Evolutionary conservation across 169 alveolate genomes (phyloP), one percentile per base, ranked within the genome.

Genomic region (Sarcocystis neurona): DNA sequence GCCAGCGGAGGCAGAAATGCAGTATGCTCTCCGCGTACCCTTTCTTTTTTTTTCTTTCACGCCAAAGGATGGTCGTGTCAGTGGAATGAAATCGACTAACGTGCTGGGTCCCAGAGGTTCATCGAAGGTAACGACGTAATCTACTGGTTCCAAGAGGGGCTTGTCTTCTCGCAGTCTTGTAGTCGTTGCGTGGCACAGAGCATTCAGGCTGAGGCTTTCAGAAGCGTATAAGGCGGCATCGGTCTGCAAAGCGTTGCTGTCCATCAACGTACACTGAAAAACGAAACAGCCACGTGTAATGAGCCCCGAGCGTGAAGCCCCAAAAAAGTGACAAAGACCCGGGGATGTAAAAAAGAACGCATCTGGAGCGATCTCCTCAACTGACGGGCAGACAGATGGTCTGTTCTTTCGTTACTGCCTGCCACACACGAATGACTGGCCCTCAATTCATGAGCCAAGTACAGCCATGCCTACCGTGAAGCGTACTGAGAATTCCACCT

Each of bases 31-130:
- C n/a, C 12, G 12, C 23, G 66, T 53, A 53, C 12, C 30, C 66
- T 12, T 53, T 53, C 30, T 53, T 53, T 53, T 23, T 53, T 53
- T 12, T 53, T 12, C 66, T 23, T 53, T 23, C 66, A n/a, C n/a
- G n/a, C n/a, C n/a, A n/a, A n/a, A n/a, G n/a, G n/a, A n/a, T 23
- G 66, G 66, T 53, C 23, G 66, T 15, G 66, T 23, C 66, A 15
- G 12, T 53, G 66, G 66, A 27, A 23, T 75, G 84, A 43, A 0
- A 50, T 30, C 41, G 34, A 58, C 90, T 37, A 46, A 85, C 90
- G 70, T 85, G 6, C 90, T 84, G 23, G 70, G 84, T 41, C 90
- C 90, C 90, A 85, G 37, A 0, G 90, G 90, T 32, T 85, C 90
- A 34, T 46, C 84, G 74, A 85, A 85, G n/a, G 47, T 30, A 39